Evolutionary conservation across 176 grass and related monocot genomes (phyloP), one percentile per base, ranked within the genome.

Genomic region (Themeda triandra): DNA sequence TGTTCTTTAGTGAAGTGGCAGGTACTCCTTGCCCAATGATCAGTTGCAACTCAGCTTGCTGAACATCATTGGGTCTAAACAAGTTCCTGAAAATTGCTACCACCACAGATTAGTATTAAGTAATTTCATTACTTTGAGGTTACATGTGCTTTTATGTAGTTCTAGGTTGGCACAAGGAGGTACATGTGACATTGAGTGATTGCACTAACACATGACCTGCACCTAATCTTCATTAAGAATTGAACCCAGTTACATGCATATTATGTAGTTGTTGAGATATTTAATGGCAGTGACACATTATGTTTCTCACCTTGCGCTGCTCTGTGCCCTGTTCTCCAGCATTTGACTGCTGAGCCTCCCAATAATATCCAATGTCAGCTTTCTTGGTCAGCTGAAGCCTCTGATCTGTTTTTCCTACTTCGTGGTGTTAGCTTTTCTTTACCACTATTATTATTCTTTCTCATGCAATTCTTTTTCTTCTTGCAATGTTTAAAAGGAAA

Each of bases 161-260:
- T 59, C 39, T 73, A 80, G 62, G 42, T 53, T 80, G 29, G 72
- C 71, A n/a, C 71, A 51, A 46, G 62, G 37, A 81, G 49, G 13
- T 33, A 40, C 70, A 81, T 89, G 78, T 81, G 49, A 46, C 63
- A 70, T 62, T 46, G 45, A 58, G 24, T 66, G 60, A 75, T 75
- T 85, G 62, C 48, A 75, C 58, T 84, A 29, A 64, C 27, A 29
- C 66, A 32, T 84, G 37, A 15, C 39, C 32, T 59, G 28, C 29
- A 46, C 17, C 46, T 30, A 60, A 80, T 84, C 25, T 48, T 66
- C 35, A 60, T 58, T 31, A 29, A 36, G 28, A 84, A 84, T n/a
- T 75, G 23, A 58, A 66, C 28, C 27, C 35, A 66, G 42, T 45
- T 60, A 63, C 65, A 40, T 73, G 31, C 24, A 58, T 51, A 69